Conservation (phyloP, 2,329 filamentous ascomycete species). For the Aspergillus ustus region DNA sequence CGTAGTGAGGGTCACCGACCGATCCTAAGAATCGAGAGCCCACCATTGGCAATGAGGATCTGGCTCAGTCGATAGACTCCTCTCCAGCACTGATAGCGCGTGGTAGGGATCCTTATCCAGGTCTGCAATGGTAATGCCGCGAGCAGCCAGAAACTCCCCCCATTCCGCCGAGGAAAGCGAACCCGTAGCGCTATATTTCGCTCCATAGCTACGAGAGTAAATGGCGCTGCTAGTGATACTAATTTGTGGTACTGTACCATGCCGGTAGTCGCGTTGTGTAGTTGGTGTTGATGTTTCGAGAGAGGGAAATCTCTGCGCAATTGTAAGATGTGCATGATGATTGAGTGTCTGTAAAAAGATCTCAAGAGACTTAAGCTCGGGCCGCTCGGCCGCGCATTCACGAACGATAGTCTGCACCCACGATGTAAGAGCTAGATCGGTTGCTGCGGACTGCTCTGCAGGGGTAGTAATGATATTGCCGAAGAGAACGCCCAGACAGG, state of each 20-base stretch:
- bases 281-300: no score
- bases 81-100: neutral
- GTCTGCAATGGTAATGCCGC: neutral
- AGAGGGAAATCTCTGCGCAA: no score
- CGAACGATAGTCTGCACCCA: neutral
- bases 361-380: neutral
- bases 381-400: neutral
- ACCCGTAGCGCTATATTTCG: no score
- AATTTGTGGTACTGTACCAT: no score
- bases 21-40: neutral
- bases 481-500: neutral
- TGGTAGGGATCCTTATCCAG: neutral
- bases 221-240: no score
- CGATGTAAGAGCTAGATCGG: neutral
- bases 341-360: neutral
- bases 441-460: neutral
- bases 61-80: neutral
- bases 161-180: no score
- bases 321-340: neutral
- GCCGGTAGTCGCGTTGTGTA: no score
- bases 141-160: no score
- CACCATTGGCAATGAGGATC: constrained; percentile 4
- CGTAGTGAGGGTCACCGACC: no score
- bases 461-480: neutral
- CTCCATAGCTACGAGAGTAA: no score